Conservation (phyloP, 202 grass and related monocot genomes). For the Setaria italica region DNA sequence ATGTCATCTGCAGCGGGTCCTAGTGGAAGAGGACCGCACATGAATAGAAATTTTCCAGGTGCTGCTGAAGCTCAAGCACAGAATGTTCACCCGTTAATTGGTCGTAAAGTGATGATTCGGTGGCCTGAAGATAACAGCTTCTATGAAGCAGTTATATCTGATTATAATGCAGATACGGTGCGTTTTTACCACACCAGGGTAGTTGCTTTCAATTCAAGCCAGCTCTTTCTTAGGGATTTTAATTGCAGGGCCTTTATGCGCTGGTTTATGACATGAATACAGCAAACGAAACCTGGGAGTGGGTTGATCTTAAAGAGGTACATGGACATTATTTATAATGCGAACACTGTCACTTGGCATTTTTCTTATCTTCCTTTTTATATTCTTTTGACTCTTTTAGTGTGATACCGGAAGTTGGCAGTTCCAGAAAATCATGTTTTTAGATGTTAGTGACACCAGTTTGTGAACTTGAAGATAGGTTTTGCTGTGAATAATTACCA, state of each 20-base stretch:
- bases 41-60: conserved; percentile 72
- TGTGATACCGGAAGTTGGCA: background rate
- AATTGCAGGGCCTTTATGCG: conserved; percentile 73
- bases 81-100: conserved; percentile 70
- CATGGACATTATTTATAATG: conserved; percentile 21
- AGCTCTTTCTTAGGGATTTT: conserved; percentile 50
- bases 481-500: background rate
- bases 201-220: conserved; percentile 42
- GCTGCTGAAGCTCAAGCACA: conserved; percentile 67
- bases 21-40: conserved; percentile 67
- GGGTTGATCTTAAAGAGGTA: conserved; percentile 97
- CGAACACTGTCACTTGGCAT: background rate
- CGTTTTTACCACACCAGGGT: conserved; percentile 48
- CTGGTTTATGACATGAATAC: conserved; percentile 88
- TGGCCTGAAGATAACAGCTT: conserved; percentile 99
- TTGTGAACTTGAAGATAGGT: background rate
- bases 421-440: too few relatives aligned
- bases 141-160: conserved; percentile 91
- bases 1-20: conserved; percentile 70
- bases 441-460: background rate
- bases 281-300: conserved; percentile 86
- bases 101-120: conserved; percentile 78
- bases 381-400: conserved; percentile 23
- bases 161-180: conserved; percentile 71
- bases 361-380: conserved; percentile 1